These are phyloP conservation scores for Penicillium griseofulvum DNA, from an alignment of 2,329 filamentous ascomycete genomes.

Conservation along the genomic window DNA sequence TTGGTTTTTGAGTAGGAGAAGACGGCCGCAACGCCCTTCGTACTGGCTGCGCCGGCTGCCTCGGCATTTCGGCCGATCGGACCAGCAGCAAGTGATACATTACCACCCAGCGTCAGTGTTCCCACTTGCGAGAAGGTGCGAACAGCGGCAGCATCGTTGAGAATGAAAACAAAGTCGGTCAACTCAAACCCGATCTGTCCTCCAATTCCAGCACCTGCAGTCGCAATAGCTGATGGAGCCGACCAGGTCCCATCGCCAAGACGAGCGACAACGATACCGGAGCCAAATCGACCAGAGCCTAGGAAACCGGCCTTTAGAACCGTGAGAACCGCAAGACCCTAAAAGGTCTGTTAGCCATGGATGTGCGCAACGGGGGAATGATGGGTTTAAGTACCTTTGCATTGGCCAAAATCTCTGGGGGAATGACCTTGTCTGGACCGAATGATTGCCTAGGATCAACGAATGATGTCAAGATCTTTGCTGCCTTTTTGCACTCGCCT, in stretches of 20 bases:
- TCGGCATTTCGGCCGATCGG: conserved; percentile 94
- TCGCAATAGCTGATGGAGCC: conserved; percentile 50
- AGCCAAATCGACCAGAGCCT: conserved; percentile 51
- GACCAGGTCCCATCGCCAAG: conserved; percentile 51
- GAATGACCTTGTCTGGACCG: conserved; percentile 95
- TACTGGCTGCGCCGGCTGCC: conserved; percentile 86
- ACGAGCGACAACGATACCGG: conserved; percentile 50
- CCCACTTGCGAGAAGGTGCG: conserved; percentile 92
- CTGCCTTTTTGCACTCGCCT: conserved; percentile 98
- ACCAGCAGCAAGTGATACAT: conserved; percentile 92
- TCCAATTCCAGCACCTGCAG: conserved; percentile 50
- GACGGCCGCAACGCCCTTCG: conserved; percentile 83
- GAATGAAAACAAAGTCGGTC: conserved; percentile 85
- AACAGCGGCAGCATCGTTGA: conserved; percentile 87
- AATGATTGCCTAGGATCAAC: conserved; percentile 91
- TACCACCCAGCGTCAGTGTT: conserved; percentile 88
- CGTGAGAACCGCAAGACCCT: conserved; percentile 51
- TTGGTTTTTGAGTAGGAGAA: conserved; percentile 99
- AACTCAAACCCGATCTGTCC: conserved; percentile 53
- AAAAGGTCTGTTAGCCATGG: conserved; percentile 10
- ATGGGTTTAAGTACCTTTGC: conserved; percentile 68
- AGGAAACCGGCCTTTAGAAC: conserved; percentile 52
- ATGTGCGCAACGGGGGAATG: conserved; percentile 5
- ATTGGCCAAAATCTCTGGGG: conserved; percentile 80
- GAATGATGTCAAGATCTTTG: conserved; percentile 92